Base-by-base conservation (phyloP, 2,329 filamentous ascomycete genomes). In the Venturia carpophila region DNA sequence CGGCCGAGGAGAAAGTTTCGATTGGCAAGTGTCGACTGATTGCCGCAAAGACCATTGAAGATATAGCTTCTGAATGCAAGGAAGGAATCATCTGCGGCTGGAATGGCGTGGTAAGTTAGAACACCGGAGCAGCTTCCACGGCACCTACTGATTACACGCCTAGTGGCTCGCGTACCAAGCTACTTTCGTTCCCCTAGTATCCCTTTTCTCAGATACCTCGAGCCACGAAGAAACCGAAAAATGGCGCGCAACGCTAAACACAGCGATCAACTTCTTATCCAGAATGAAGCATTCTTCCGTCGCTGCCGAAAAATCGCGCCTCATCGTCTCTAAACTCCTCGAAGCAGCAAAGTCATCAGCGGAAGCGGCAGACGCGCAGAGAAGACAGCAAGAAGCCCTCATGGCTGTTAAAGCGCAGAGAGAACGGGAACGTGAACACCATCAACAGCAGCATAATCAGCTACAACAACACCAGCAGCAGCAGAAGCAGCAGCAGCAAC, bases 131-230 rank as follows among this genome's bases (percentile, higher is more conserved):
- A 43, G 5, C 15, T 45, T 11, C 41, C 30, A 41, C 24, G 4
- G 19, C 11, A 34, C 24, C 30, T 34, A 24, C 37, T 17, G n/a
- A 56, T 34, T 13, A 24, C 21, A 27, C 7, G 19, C 21, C 19
- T 21, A 64, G 2, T 92, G 89, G 88, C 88, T 91, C 75, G 82
- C 90, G 66, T 92, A 91, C 76, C 89, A 92, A 73, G 88, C 89
- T 0, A 85, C 85, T 68, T 90, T 92, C 86, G 86, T 92, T 10
- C 89, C 89, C 0, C 81, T 93, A 1, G 83, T 93, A 13, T 88
- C 84, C 27, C 79, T 92, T 15, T 91, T 91, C 73, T 88, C 84
- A 79, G 87, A 91, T 72, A 79, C 75, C 78, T 72, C 70, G 24
- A 71, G 73, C 60, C 72, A 73, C 2, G 74, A 77, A 21, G 74